A percentile compares a stretch with the other conserved stretches of the same genome.
Evolutionary conservation across 768 basidiomycete genomes (phyloP).

Genomic region (Candolleomyces aberdarensis): DNA sequence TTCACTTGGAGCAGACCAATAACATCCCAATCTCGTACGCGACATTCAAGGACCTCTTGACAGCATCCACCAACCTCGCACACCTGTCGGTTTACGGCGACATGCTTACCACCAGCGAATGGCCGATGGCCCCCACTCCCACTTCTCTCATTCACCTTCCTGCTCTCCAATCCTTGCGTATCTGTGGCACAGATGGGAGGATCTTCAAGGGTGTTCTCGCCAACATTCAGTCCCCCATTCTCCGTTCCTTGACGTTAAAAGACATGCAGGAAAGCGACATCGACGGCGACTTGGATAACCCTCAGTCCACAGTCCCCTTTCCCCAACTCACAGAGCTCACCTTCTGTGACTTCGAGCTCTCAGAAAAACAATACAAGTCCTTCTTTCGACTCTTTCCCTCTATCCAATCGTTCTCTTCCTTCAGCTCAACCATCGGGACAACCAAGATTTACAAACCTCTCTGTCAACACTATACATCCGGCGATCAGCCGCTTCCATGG

Average conservation of each 20-base stretch:
- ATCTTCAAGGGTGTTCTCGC: slow-evolving; percentile 38
- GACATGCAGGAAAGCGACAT: slow-evolving; percentile 36
- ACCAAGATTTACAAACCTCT: not conserved
- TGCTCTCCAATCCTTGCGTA: slow-evolving; percentile 36
- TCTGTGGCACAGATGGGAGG: slow-evolving; percentile 34
- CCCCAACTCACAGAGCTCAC: slow-evolving; percentile 33
- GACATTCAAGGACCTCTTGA: slow-evolving; percentile 34
- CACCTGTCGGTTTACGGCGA: slow-evolving; percentile 46
- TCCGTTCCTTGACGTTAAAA: slow-evolving; percentile 41
- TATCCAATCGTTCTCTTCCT: slow-evolving; percentile 29
- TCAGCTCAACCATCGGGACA: slow-evolving; percentile 18
- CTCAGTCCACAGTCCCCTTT: slow-evolving; percentile 19
- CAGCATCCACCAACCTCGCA: slow-evolving; percentile 27
- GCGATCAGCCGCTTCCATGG: slow-evolving; percentile 24
- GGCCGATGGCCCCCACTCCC: not conserved
- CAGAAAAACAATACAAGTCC: slow-evolving; percentile 23
- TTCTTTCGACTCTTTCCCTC: slow-evolving; percentile 31
- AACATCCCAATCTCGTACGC: slow-evolving; percentile 31
- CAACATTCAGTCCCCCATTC: slow-evolving; percentile 33
- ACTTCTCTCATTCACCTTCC: slow-evolving; percentile 20
- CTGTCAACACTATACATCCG: slow-evolving; percentile 3
- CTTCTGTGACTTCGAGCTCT: slow-evolving; percentile 41
- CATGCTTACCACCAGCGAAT: slow-evolving; percentile 20
- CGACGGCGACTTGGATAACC: slow-evolving; percentile 21
- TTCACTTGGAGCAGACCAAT: slow-evolving; percentile 44